Conservation (phyloP, 176 grass and related monocot genomes). For the Musa schizocarpa region DNA sequence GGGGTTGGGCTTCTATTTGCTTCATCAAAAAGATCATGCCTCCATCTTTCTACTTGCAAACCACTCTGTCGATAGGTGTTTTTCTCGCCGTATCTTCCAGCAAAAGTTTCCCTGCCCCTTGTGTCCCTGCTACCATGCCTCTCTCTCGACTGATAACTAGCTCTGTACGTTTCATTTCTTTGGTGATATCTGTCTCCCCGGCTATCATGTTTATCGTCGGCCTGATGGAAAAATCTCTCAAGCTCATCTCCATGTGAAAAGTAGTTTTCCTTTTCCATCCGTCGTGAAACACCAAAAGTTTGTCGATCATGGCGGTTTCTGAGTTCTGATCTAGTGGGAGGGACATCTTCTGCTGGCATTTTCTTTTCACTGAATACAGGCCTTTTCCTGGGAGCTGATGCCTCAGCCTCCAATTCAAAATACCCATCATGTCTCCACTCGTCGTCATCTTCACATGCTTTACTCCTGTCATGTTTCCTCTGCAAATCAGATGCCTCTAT, state of each 20-base stretch:
- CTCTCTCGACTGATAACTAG: slow-evolving; percentile 45
- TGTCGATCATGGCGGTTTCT: slow-evolving; percentile 32
- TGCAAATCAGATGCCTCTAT: slow-evolving; percentile 21
- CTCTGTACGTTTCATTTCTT: slow-evolving; percentile 35
- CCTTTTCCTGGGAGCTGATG: slow-evolving; percentile 34
- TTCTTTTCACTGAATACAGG: slow-evolving; percentile 46
- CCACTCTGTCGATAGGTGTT: slow-evolving; percentile 23
- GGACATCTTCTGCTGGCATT: slow-evolving; percentile 14
- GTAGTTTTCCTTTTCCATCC: slow-evolving; percentile 38
- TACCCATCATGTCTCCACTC: slow-evolving; percentile 57
- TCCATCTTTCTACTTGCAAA: slow-evolving; percentile 69
- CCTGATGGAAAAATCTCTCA: not conserved
- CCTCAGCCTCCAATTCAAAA: slow-evolving; percentile 46
- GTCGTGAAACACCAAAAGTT: slow-evolving; percentile 26
- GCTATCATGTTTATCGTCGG: slow-evolving; percentile 38
- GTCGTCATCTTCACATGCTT: slow-evolving; percentile 28
- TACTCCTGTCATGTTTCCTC: slow-evolving; percentile 26
- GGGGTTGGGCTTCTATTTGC: slow-evolving; percentile 50
- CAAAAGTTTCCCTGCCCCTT: slow-evolving; percentile 51
- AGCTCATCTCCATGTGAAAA: slow-evolving; percentile 16
- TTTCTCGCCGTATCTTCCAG: slow-evolving; percentile 25
- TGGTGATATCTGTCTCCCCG: slow-evolving; percentile 38
- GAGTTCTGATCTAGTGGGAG: slow-evolving; percentile 18
- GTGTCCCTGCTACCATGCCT: slow-evolving; percentile 44
- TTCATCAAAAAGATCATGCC: slow-evolving; percentile 90